These are phyloP conservation scores for Skeletonema costatum DNA, from an alignment of 108 stramenopile species.

Conservation along the genomic window DNA sequence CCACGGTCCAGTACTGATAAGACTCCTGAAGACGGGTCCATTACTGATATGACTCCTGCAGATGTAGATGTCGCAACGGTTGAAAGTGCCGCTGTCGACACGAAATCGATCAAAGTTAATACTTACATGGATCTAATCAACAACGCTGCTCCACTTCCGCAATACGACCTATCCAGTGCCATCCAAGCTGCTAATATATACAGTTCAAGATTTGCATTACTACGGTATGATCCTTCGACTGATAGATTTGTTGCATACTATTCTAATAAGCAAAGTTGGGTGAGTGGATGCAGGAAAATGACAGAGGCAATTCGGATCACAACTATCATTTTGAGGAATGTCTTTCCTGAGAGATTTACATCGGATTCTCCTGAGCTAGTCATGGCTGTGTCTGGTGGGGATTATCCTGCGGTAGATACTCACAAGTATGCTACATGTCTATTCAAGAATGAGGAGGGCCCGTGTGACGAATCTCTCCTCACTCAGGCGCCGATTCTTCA, in stretches of 20 bases:
- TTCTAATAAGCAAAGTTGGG: constrained; percentile 2
- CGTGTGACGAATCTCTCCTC: not conserved
- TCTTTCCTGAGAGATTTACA: constrained; percentile 2
- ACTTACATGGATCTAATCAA: not conserved
- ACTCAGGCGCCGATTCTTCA: not conserved
- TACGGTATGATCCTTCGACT: constrained; percentile 21
- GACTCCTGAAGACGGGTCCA: not conserved
- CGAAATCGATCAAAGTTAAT: not conserved
- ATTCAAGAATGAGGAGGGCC: constrained; percentile 11
- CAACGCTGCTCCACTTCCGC: constrained; percentile 6
- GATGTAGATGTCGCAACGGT: not conserved
- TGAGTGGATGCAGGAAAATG: constrained; percentile 1
- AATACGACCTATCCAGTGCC: not conserved
- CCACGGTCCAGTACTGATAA: not conserved
- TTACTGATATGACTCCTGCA: not conserved
- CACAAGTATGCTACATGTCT: not conserved
- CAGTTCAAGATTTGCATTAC: constrained; percentile 14
- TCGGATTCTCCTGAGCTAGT: not conserved
- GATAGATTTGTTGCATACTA: constrained; percentile 13
- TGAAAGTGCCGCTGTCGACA: not conserved
- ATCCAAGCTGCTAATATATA: constrained; percentile 4
- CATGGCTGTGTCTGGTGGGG: not conserved
- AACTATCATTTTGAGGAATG: not conserved
- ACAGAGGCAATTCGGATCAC: not conserved
- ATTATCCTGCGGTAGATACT: not conserved